A percentile compares a stretch with the other conserved stretches of the same genome.
Conservation (phyloP, 2,329 filamentous ascomycete genomes). For the Cladobotryum mycophilum region DNA sequence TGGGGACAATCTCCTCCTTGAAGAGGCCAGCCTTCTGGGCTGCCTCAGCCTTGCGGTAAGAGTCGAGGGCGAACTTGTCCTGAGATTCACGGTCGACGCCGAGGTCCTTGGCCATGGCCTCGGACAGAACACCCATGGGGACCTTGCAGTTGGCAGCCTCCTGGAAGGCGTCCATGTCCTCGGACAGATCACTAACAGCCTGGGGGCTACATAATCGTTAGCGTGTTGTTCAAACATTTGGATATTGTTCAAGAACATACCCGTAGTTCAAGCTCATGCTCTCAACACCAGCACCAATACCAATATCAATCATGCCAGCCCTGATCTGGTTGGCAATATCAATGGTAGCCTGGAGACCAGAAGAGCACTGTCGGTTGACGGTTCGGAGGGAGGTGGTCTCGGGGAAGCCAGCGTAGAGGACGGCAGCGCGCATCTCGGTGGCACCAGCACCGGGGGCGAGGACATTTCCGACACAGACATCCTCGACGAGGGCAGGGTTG, state of each 20-base stretch:
- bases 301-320: slow-evolving; percentile 88
- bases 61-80: slow-evolving; percentile 89
- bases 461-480: slow-evolving; percentile 86
- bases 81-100: slow-evolving; percentile 65
- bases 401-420: slow-evolving; percentile 85
- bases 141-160: slow-evolving; percentile 95
- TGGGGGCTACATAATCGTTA: slow-evolving; percentile 50
- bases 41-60: slow-evolving; percentile 82
- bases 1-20: slow-evolving; percentile 80
- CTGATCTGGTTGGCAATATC: slow-evolving; percentile 93
- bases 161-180: slow-evolving; percentile 72
- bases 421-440: slow-evolving; percentile 92
- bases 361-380: slow-evolving; percentile 91
- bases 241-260: slow-evolving; percentile 37
- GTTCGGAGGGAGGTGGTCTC: slow-evolving; percentile 76
- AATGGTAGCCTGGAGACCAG: slow-evolving; percentile 83
- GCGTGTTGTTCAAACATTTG: not conserved
- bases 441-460: slow-evolving; percentile 89
- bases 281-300: slow-evolving; percentile 91
- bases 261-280: slow-evolving; percentile 94
- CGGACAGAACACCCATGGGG: slow-evolving; percentile 88
- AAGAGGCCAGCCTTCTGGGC: slow-evolving; percentile 89
- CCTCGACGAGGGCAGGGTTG: slow-evolving; percentile 81
- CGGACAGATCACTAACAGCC: slow-evolving; percentile 89
- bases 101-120: slow-evolving; percentile 88